A percentile compares a stretch with the other conserved stretches of the same genome.
Conservation (phyloP, 2,329 filamentous ascomycete genomes). For the Hymenoscyphus occultus region DNA sequence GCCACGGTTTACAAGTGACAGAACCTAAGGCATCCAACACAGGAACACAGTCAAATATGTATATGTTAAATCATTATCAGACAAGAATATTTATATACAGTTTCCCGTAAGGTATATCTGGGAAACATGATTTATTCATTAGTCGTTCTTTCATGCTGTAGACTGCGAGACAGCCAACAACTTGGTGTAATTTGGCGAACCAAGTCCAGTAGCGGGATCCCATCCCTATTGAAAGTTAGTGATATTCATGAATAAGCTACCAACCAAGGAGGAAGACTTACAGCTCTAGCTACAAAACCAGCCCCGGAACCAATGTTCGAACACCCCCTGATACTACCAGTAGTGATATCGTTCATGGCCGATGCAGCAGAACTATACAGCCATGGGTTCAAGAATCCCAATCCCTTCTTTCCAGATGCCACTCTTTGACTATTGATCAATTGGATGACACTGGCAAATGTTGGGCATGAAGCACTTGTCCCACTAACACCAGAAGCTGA, state of each 20-base stretch:
- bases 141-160: conserved; percentile 4
- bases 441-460: conserved; percentile 55
- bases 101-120: neutral
- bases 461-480: conserved; percentile 53
- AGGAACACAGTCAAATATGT: neutral
- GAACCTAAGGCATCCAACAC: neutral
- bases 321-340: conserved; percentile 41
- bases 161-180: conserved; percentile 8
- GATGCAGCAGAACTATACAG: conserved; percentile 38
- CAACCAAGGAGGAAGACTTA: conserved; percentile 11
- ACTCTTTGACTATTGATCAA: conserved; percentile 62
- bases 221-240: conserved; percentile 11
- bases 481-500: conserved; percentile 43
- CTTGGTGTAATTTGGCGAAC: conserved; percentile 12
- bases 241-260: neutral
- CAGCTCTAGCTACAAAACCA: conserved; percentile 27
- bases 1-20: too few species aligned
- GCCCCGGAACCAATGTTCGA: conserved; percentile 25
- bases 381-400: conserved; percentile 47
- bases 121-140: neutral
- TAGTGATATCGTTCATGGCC: conserved; percentile 43
- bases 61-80: neutral
- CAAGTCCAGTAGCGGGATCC: conserved; percentile 16
- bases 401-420: conserved; percentile 44
- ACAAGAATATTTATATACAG: neutral